Conservation (phyloP, 305 asterid species). For the Solanum hybrid region DNA sequence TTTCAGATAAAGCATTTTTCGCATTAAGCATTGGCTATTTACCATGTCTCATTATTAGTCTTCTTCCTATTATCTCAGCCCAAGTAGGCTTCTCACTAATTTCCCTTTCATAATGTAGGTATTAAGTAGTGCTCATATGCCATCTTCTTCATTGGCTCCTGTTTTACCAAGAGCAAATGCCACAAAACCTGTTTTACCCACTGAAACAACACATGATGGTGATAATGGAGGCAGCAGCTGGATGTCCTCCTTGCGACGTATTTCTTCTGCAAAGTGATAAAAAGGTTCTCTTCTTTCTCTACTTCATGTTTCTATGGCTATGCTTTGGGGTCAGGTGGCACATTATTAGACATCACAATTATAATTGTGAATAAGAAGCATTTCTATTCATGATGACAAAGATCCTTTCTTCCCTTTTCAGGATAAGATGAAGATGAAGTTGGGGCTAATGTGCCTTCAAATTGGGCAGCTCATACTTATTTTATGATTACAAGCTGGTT, state of each 20-base stretch:
- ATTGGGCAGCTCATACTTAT: background rate
- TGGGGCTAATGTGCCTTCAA: constrained; percentile 8
- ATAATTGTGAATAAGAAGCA: background rate
- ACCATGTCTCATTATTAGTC: background rate
- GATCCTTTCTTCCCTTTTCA: background rate
- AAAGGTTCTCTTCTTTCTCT: constrained; percentile 17
- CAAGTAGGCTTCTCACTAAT: background rate
- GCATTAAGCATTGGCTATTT: background rate
- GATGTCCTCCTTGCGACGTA: constrained; percentile 80
- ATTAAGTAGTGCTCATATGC: constrained; percentile 38
- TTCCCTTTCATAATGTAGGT: constrained; percentile 31
- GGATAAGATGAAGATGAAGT: constrained; percentile 1
- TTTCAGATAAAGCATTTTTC: background rate
- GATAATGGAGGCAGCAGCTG: constrained; percentile 74
- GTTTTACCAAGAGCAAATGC: constrained; percentile 48
- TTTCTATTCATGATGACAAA: background rate
- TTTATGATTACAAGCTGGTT: constrained; percentile 11
- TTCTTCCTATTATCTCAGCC: background rate
- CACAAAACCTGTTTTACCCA: constrained; percentile 43
- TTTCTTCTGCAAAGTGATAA: constrained; percentile 74
- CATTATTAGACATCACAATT: background rate
- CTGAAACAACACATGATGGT: constrained; percentile 48
- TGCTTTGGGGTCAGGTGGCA: background rate
- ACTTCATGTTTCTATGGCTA: background rate
- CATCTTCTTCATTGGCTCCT: constrained; percentile 65